phyloP scores from a whole-genome alignment of 768 basidiomycete species.

The Leccinum disarticulatum region DNA sequence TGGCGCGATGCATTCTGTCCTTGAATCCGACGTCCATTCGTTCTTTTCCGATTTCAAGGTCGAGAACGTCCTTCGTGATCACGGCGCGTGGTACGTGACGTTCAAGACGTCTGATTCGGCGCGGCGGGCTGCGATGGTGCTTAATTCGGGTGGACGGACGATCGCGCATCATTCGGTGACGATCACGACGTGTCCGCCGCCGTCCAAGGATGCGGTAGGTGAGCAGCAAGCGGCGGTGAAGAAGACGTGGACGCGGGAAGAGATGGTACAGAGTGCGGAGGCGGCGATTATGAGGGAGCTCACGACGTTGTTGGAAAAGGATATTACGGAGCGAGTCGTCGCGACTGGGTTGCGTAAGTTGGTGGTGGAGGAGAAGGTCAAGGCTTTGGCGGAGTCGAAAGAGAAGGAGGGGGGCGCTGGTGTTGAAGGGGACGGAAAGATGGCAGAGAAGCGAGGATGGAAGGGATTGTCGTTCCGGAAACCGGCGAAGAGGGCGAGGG shows the following conservation, averaged over 20 bases:
- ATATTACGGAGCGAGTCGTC: constrained; percentile 62
- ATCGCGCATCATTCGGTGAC: constrained; percentile 61
- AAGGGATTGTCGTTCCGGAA: constrained; percentile 48
- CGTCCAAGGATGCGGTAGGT: constrained; percentile 34
- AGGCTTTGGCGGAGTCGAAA: constrained; percentile 25
- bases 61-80: constrained; percentile 70
- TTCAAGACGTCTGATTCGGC: constrained; percentile 67
- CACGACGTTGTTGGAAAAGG: constrained; percentile 54
- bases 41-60: constrained; percentile 74
- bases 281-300: constrained; percentile 60
- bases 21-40: constrained; percentile 64
- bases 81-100: constrained; percentile 76
- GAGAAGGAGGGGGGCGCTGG: constrained; percentile 22
- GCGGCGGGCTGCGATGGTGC: constrained; percentile 63
- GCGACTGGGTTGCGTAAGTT: constrained; percentile 51
- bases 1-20: constrained; percentile 46
- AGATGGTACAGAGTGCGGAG: constrained; percentile 55
- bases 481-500: constrained; percentile 40
- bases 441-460: constrained; percentile 44
- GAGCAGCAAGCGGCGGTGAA: constrained; percentile 35
- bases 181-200: constrained; percentile 44
- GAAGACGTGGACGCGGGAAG: constrained; percentile 51
- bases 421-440: constrained; percentile 46
- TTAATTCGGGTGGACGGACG: constrained; percentile 49
- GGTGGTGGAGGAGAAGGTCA: constrained; percentile 52